Base-by-base conservation (phyloP, 2,329 filamentous ascomycete species). In the Monilinia fructigena region DNA sequence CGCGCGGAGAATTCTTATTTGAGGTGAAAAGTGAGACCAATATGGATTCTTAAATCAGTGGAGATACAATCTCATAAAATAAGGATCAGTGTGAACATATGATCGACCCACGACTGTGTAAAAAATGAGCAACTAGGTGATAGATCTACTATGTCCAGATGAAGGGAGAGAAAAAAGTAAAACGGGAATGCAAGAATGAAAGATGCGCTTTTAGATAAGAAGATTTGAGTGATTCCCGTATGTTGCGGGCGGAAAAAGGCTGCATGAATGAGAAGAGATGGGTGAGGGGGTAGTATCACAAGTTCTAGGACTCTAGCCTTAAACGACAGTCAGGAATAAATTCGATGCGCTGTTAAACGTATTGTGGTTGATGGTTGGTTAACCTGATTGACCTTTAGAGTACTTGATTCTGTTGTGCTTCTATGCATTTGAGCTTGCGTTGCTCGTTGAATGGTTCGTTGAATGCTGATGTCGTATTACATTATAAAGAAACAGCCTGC, bases 161-260 rank as follows among this genome's bases (percentile, higher is more conserved):
- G 45, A 23, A 52, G 18, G 23, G 28, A 20, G n/a, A 47, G 55
- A 60, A 26, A 53, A 53, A 52, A 20, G 20, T n/a, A 48, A 38
- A 20, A 60, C 12, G 20, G 23, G 45, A 60, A 42, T 11, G 20
- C 42, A 7, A 38, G 60, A 55, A 63, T 6, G 48, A 31, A 65
- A 53, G 63, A 40, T 11, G 20, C 10, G 55, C 26, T 65, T 65
- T 45, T 54, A 63, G 50, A 63, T 65, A 65, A 50, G 58, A 60
- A 60, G 6, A 31, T 60, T 40, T 18, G 55, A 60, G 38, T 42
- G 23, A 42, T 26, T 47, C 60, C 16, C 42, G 38, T 14, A 42
- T 11, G 2, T 11, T 23, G 23, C 28, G 53, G n/a, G 40, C 28
- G 40, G 28, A 8, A 63, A 45, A 48, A 55, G 62, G 40, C 62